Evolutionary conservation across 2,329 filamentous ascomycete genomes (phyloP).

Genomic region (Trichoderma arundinaceum): DNA sequence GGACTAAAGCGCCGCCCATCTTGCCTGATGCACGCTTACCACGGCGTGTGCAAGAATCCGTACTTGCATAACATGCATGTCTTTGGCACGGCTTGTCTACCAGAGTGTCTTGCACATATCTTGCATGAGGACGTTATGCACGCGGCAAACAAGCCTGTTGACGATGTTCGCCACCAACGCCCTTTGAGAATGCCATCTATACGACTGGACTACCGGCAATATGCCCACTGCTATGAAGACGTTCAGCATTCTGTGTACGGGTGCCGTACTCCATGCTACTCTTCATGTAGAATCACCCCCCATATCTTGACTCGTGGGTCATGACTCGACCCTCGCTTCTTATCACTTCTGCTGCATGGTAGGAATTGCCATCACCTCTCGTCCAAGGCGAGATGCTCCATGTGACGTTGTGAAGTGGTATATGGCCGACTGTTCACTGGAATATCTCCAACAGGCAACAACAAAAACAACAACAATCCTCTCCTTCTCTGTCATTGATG

Average conservation of each 20-base stretch:
- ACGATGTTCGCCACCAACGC: constrained; percentile 13
- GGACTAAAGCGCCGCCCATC: constrained; percentile 34
- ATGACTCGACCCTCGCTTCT: background rate
- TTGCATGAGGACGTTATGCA: constrained; percentile 19
- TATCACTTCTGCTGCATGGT: too few relatives aligned
- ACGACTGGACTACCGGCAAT: background rate
- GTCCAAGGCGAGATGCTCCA: too few relatives aligned
- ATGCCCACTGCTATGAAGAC: constrained; percentile 1
- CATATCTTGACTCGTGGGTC: constrained; percentile 2
- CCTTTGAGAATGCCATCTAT: background rate
- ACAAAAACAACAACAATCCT: background rate
- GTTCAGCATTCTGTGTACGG: background rate
- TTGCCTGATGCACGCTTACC: constrained; percentile 32
- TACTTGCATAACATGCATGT: constrained; percentile 26
- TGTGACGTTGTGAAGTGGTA: background rate
- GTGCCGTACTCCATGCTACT: background rate
- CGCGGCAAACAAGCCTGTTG: constrained; percentile 12
- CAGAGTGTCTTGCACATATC: constrained; percentile 27
- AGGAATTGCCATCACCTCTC: too few relatives aligned
- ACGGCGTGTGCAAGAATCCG: constrained; percentile 29
- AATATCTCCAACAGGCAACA: too few relatives aligned
- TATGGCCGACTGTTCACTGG: background rate
- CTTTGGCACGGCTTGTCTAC: constrained; percentile 5
- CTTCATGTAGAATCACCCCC: background rate
- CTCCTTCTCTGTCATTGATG: background rate